Conservation (phyloP, 1,284 basidiomycete genomes). For the Grifola frondosa region DNA sequence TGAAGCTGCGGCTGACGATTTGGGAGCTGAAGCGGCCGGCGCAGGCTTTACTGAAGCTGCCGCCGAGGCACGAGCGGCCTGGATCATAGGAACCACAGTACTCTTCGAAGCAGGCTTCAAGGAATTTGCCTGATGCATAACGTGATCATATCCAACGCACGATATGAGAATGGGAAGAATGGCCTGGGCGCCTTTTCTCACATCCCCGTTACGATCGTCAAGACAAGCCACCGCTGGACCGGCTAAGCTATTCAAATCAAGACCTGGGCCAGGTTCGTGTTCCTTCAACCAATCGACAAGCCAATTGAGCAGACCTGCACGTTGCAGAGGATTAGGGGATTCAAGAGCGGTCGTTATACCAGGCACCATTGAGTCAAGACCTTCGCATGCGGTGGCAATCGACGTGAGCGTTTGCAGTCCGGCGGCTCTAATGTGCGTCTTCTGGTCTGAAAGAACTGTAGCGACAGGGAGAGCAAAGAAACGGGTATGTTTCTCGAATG, state of each 20-base stretch:
- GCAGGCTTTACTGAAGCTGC: conserved; percentile 28
- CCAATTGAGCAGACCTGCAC: conserved; percentile 85
- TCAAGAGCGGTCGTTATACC: conserved; percentile 84
- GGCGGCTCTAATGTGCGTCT: conserved; percentile 81
- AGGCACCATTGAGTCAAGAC: conserved; percentile 79
- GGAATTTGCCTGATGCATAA: conserved; percentile 83
- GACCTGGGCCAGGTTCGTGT: conserved; percentile 49
- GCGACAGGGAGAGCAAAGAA: conserved; percentile 79
- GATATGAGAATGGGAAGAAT: conserved; percentile 80
- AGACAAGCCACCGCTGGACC: conserved; percentile 76
- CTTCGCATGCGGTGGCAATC: conserved; percentile 84
- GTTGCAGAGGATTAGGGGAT: conserved; percentile 85
- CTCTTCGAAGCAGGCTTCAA: conserved; percentile 91
- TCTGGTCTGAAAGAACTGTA: conserved; percentile 91
- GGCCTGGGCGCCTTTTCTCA: conserved; percentile 88
- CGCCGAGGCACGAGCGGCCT: conserved; percentile 58
- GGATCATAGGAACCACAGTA: conserved; percentile 86
- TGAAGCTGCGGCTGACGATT: conserved; percentile 19
- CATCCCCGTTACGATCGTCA: conserved; percentile 91
- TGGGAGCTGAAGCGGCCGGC: conserved; percentile 23
- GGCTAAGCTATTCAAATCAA: conserved; percentile 80
- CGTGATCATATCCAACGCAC: conserved; percentile 80
- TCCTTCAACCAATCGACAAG: conserved; percentile 78
- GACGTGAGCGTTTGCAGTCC: conserved; percentile 80
- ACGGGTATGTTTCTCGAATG: conserved; percentile 88